These are phyloP conservation scores for Scheffersomyces illinoinensis DNA, from an alignment of 1,139 yeast species.

Conservation along the genomic window DNA sequence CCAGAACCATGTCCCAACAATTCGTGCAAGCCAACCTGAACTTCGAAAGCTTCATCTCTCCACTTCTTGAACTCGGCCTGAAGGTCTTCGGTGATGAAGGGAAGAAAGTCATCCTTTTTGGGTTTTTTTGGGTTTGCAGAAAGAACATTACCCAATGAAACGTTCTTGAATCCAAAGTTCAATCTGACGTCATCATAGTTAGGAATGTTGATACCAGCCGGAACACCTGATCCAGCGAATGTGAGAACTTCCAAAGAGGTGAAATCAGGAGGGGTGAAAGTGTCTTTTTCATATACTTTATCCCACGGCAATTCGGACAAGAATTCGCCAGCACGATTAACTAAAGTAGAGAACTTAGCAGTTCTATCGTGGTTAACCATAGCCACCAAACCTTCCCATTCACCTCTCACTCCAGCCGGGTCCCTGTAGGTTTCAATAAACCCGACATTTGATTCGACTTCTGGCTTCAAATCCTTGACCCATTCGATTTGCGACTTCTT, in stretches of 20 bases:
- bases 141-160: constrained; percentile 81
- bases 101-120: constrained; percentile 63
- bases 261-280: constrained; percentile 89
- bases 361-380: constrained; percentile 88
- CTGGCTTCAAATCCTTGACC: constrained; percentile 86
- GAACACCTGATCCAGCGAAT: constrained; percentile 86
- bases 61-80: constrained; percentile 64
- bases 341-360: constrained; percentile 71
- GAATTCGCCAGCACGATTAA: constrained; percentile 62
- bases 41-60: constrained; percentile 83
- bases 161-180: constrained; percentile 84
- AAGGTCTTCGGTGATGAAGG: constrained; percentile 58
- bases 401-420: constrained; percentile 90
- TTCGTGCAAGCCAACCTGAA: constrained; percentile 91
- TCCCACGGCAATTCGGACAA: constrained; percentile 79
- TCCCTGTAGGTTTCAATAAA: constrained; percentile 92
- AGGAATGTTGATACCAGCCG: constrained; percentile 92
- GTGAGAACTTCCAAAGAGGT: constrained; percentile 87
- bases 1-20: constrained; percentile 93
- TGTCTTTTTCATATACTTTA: constrained; percentile 71
- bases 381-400: constrained; percentile 93
- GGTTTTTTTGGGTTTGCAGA: constrained; percentile 67
- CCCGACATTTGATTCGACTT: constrained; percentile 83
- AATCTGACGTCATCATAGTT: constrained; percentile 87
- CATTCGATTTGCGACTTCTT: constrained; percentile 81